Evolutionary conservation across 2,329 filamentous ascomycete genomes (phyloP).

Genomic region (Cryphonectria radicalis): DNA sequence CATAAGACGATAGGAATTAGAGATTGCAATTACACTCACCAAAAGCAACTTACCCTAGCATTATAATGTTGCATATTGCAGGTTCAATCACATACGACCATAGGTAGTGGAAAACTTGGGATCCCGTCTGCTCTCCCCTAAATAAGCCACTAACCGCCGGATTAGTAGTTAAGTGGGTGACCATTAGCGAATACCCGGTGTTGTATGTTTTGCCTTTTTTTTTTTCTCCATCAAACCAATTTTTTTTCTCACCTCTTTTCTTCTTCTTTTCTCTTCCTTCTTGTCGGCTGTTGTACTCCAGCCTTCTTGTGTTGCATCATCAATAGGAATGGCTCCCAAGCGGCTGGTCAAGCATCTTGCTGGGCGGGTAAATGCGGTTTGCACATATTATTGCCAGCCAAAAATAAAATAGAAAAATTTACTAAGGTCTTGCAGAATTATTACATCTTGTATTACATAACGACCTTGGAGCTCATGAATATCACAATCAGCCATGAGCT

Average conservation of each 20-base stretch:
- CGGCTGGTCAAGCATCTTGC: background rate
- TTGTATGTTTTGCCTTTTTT: background rate
- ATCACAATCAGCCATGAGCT: background rate
- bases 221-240: background rate
- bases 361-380: too few relatives aligned
- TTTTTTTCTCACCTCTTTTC: too few relatives aligned
- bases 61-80: background rate
- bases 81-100: background rate
- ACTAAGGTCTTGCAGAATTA: background rate
- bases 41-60: background rate
- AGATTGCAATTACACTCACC: background rate
- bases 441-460: background rate
- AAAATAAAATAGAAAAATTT: background rate
- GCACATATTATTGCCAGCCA: background rate
- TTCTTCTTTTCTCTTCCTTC: too few relatives aligned
- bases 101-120: conserved; percentile 6
- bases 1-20: background rate
- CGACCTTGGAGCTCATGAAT: too few relatives aligned
- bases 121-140: conserved; percentile 6
- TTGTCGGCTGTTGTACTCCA: background rate
- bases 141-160: conserved; percentile 3
- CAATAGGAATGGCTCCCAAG: background rate
- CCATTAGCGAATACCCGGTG: conserved; percentile 7
- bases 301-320: background rate
- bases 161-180: conserved; percentile 8